phyloP scores from a whole-genome alignment of 2,329 filamentous ascomycete species.

The Aspergillus sp. region DNA sequence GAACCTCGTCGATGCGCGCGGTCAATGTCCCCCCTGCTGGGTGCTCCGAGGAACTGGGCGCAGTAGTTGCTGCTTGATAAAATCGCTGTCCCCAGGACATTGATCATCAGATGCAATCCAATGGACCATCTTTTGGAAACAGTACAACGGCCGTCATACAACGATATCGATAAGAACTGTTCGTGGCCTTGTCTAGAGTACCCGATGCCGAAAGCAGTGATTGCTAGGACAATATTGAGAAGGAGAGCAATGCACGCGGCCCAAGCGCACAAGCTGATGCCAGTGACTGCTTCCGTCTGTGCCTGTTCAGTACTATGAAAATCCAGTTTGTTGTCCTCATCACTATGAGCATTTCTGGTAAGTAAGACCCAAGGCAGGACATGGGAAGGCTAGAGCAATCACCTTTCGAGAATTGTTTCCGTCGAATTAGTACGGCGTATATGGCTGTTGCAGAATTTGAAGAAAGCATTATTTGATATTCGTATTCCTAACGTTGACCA shows the following conservation, averaged over 20 bases:
- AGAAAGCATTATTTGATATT: no score
- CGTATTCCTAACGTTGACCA: no score
- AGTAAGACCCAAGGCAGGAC: no score
- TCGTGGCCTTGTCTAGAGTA: not conserved
- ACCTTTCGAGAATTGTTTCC: no score
- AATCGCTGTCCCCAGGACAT: conserved; percentile 40
- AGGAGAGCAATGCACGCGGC: not conserved
- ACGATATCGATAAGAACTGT: not conserved
- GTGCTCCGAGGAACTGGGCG: conserved; percentile 52
- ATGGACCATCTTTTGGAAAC: not conserved
- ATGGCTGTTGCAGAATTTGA: no score
- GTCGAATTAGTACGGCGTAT: no score
- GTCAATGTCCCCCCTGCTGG: conserved; percentile 50
- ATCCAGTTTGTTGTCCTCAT: no score
- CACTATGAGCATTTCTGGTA: no score
- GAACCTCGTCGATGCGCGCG: conserved; percentile 42
- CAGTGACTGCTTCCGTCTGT: not conserved
- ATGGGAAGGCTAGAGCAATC: no score
- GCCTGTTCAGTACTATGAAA: no score
- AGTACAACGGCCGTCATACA: not conserved
- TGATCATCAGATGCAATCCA: not conserved
- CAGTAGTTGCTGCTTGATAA: conserved; percentile 50
- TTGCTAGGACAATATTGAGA: not conserved
- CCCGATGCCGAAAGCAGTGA: not conserved
- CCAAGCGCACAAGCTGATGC: not conserved